These are phyloP conservation scores for Penicillium angulare DNA, from an alignment of 495 filamentous ascomycete genomes.

Conservation along the genomic window DNA sequence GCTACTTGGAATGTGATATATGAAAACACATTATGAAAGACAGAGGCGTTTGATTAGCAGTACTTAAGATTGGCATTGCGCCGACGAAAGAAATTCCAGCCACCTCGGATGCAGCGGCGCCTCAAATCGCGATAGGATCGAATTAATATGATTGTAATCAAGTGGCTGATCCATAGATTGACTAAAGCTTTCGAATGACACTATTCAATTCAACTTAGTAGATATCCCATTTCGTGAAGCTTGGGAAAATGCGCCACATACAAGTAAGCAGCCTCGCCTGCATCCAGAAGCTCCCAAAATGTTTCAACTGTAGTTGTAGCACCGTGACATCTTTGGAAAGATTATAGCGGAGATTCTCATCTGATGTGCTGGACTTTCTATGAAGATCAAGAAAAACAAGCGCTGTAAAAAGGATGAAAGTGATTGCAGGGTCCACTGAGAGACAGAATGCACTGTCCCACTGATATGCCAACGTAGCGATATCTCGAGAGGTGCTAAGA, in stretches of 20 bases:
- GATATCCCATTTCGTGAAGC: background rate
- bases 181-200: constrained; percentile 16
- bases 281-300: constrained; percentile 17
- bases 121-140: constrained; percentile 17
- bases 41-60: no score
- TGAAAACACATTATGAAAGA: no score
- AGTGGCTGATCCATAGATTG: constrained; percentile 9
- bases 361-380: constrained; percentile 4
- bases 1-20: no score
- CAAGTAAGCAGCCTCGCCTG: constrained; percentile 13
- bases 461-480: no score
- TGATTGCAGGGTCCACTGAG: constrained; percentile 23
- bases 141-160: constrained; percentile 1
- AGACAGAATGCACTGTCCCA: no score
- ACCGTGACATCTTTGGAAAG: constrained; percentile 10
- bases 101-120: constrained; percentile 17
- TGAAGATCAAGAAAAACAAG: constrained; percentile 20
- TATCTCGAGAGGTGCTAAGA: constrained; percentile 16
- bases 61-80: no score
- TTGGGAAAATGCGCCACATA: constrained; percentile 1
- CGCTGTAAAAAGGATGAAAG: constrained; percentile 15
- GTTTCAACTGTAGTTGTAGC: constrained; percentile 13
- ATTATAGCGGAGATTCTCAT: background rate
- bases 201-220: background rate
- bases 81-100: constrained; percentile 12